Evolutionary conservation across 106 monocot species (phyloP).

Genomic region (Hemerocallis citrina): DNA sequence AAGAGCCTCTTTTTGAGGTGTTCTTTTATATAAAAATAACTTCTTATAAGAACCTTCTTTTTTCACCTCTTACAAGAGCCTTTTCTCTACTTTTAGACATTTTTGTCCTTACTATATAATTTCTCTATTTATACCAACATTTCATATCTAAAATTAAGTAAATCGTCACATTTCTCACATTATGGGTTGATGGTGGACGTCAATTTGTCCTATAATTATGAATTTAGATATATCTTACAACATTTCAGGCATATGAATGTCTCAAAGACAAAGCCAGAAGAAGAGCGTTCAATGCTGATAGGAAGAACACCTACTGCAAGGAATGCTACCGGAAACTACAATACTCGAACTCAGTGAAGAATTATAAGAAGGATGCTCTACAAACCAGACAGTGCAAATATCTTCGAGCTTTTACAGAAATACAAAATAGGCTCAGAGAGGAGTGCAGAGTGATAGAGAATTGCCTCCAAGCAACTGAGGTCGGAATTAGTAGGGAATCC

Average conservation of each 20-base stretch:
- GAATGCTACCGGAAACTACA: conserved; percentile 32
- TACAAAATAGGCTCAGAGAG: conserved; percentile 41
- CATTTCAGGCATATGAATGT: conserved; percentile 73
- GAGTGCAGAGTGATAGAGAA: conserved; percentile 65
- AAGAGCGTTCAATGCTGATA: conserved; percentile 38
- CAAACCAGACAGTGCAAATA: background rate
- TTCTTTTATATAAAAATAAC: too few species aligned
- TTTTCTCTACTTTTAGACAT: too few species aligned
- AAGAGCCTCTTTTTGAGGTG: too few species aligned
- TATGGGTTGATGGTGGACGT: background rate
- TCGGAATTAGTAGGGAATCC: conserved; percentile 7
- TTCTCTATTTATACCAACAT: too few species aligned
- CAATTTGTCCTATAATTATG: too few species aligned
- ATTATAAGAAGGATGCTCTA: background rate
- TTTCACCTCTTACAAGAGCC: too few species aligned
- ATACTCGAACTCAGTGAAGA: background rate
- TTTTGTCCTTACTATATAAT: too few species aligned
- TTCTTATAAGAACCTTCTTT: too few species aligned
- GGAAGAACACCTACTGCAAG: conserved; percentile 42
- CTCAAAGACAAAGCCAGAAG: conserved; percentile 56
- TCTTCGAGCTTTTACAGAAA: conserved; percentile 29
- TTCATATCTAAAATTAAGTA: too few species aligned
- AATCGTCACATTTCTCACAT: too few species aligned
- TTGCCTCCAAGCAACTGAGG: conserved; percentile 26
- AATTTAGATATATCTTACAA: too few species aligned